phyloP scores from a whole-genome alignment of 441 rosid species.

The Rhodomyrtus psidioides region DNA sequence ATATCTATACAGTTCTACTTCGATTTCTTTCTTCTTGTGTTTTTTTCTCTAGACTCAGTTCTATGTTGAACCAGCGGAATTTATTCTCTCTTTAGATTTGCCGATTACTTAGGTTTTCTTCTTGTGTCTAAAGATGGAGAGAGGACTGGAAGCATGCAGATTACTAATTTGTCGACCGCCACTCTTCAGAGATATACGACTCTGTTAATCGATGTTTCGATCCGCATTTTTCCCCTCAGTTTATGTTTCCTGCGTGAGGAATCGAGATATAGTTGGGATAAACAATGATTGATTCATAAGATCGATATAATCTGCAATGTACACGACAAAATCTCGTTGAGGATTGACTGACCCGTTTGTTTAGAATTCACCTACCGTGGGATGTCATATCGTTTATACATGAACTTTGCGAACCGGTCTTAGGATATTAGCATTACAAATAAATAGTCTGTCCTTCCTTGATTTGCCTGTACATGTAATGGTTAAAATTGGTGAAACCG shows the following conservation, averaged over 20 bases:
- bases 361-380: not conserved
- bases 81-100: not conserved
- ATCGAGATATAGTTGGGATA: not conserved
- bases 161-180: not conserved
- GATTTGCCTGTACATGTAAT: not conserved
- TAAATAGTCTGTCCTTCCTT: not conserved
- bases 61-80: not conserved
- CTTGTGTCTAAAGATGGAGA: not conserved
- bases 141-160: not conserved
- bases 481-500: not conserved
- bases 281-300: not conserved
- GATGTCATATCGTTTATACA: not conserved
- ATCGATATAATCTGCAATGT: not conserved
- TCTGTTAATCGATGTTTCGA: not conserved
- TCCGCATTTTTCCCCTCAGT: not conserved
- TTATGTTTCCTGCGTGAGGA: not conserved
- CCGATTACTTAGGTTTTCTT: not conserved
- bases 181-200: not conserved
- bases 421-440: not conserved
- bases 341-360: not conserved
- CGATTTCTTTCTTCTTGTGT: not conserved
- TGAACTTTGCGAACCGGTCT: not conserved
- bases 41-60: not conserved
- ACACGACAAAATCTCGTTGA: not conserved
- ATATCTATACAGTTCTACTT: not conserved